These are phyloP conservation scores for Diaporthe batatas DNA, from an alignment of 2,329 filamentous ascomycete species.

Conservation along the genomic window DNA sequence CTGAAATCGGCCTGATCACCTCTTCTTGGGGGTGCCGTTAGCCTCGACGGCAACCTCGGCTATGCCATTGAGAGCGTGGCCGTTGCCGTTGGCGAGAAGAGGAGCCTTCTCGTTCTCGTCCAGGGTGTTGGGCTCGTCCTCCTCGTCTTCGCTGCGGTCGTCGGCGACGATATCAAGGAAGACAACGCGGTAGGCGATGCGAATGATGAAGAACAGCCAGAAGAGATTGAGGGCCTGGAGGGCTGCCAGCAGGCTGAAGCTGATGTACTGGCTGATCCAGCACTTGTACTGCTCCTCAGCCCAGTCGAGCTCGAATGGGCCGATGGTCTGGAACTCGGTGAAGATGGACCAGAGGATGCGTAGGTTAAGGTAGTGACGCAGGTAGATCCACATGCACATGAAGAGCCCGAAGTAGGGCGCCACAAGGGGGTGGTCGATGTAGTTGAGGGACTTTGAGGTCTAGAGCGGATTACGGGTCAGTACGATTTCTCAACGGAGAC, in stretches of 20 bases:
- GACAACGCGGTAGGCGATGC: constrained; percentile 80
- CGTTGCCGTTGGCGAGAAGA: constrained; percentile 44
- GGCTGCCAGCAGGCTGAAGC: constrained; percentile 71
- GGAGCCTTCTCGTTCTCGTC: constrained; percentile 45
- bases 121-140: constrained; percentile 68
- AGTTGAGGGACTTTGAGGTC: constrained; percentile 94
- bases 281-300: constrained; percentile 83
- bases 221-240: constrained; percentile 84
- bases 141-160: constrained; percentile 78
- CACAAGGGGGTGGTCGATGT: constrained; percentile 84
- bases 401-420: constrained; percentile 88
- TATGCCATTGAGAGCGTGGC: constrained; percentile 47
- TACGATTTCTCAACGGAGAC: not conserved
- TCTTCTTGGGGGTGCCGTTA: constrained; percentile 45
- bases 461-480: constrained; percentile 52
- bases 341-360: constrained; percentile 81
- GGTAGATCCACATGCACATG: constrained; percentile 87
- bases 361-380: constrained; percentile 88
- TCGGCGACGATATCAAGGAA: constrained; percentile 73
- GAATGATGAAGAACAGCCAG: constrained; percentile 83
- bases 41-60: constrained; percentile 37
- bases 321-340: constrained; percentile 80
- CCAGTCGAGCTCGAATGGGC: constrained; percentile 83
- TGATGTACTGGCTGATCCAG: constrained; percentile 76
- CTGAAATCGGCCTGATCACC: constrained; percentile 15